Evolutionary conservation across 148 eudicot species (phyloP).

Genomic region (Tetragonia tetragonoides): DNA sequence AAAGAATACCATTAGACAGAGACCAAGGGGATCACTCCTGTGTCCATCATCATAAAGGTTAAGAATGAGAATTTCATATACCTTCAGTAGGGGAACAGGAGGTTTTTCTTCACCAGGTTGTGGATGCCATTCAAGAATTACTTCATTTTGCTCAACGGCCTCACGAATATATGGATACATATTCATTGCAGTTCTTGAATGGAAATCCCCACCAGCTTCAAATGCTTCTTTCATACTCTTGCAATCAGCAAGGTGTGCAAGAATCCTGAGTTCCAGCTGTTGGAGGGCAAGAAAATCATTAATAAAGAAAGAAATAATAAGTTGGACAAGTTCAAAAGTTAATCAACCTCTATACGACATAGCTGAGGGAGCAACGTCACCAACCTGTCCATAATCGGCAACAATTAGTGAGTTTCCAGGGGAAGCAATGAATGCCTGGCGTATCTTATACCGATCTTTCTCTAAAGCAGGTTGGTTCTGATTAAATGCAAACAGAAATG

Average conservation of each 20-base stretch:
- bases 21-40: too few relatives aligned
- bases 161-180: conserved; percentile 95
- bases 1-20: too few relatives aligned
- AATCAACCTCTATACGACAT: not conserved
- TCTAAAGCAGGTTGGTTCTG: conserved; percentile 99
- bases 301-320: not conserved
- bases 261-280: conserved; percentile 96
- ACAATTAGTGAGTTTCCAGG: conserved; percentile 91
- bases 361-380: conserved; percentile 28
- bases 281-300: not conserved
- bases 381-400: conserved; percentile 99
- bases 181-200: conserved; percentile 99
- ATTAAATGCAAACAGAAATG: conserved; percentile 19
- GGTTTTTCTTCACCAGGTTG: conserved; percentile 93
- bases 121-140: conserved; percentile 96
- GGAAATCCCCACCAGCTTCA: conserved; percentile 96
- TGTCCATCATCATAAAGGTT: not conserved
- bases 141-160: conserved; percentile 66
- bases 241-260: conserved; percentile 95
- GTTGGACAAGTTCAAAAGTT: not conserved
- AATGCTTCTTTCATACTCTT: conserved; percentile 99
- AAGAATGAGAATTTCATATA: conserved; percentile 17
- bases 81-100: conserved; percentile 93
- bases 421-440: conserved; percentile 90
- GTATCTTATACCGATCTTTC: conserved; percentile 96